Percentiles rank a stretch among this genome's conserved stretches.
These are phyloP conservation scores for Zopfia rhizophila DNA, from an alignment of 2,329 filamentous ascomycete genomes.

Conservation along the genomic window DNA sequence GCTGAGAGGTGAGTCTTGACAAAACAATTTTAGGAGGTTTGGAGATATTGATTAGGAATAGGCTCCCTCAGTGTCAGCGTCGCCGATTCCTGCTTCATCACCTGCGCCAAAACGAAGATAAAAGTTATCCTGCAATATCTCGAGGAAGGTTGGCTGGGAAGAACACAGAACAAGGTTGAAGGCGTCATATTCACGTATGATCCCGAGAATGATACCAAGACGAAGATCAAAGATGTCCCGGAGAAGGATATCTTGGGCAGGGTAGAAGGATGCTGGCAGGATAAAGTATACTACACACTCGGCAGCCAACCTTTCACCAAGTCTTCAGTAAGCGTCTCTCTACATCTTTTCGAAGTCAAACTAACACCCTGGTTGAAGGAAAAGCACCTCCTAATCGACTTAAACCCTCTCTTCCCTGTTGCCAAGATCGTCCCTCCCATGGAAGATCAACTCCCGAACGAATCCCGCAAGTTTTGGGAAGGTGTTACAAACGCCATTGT, in stretches of 20 bases:
- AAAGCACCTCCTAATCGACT: constrained; percentile 82
- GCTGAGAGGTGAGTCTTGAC: constrained; percentile 66
- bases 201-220: constrained; percentile 83
- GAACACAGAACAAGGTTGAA: constrained; percentile 89
- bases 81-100: constrained; percentile 87
- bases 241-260: constrained; percentile 84
- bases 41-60: constrained; percentile 29
- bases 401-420: constrained; percentile 82
- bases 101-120: constrained; percentile 87
- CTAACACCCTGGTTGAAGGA: constrained; percentile 51
- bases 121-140: constrained; percentile 94
- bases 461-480: constrained; percentile 88
- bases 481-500: constrained; percentile 87
- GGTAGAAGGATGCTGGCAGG: constrained; percentile 87
- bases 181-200: constrained; percentile 93
- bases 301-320: constrained; percentile 58
- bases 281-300: constrained; percentile 71
- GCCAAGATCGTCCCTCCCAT: constrained; percentile 82
- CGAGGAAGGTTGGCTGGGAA: constrained; percentile 94
- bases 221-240: constrained; percentile 83
- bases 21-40: neutral
- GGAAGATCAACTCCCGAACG: constrained; percentile 84
- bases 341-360: constrained; percentile 63
- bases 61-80: constrained; percentile 89
- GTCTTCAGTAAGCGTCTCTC: constrained; percentile 63